A percentile compares a stretch with the other conserved stretches of the same genome.
Evolutionary conservation across 2,329 filamentous ascomycete genomes (phyloP).

Genomic region (Neofusicoccum cordaticola): DNA sequence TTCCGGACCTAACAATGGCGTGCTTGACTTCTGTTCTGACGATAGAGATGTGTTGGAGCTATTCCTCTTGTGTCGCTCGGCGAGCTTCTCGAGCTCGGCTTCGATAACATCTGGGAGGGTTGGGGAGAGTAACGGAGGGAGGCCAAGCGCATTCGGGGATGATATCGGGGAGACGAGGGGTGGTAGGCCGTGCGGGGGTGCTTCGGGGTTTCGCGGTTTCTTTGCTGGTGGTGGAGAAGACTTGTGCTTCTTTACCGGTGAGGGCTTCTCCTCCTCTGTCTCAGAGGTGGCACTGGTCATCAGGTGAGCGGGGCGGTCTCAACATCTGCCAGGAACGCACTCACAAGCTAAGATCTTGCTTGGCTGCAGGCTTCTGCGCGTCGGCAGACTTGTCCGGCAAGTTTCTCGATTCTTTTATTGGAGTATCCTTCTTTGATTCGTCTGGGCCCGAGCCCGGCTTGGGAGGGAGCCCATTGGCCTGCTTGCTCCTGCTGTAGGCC

Average conservation of each 20-base stretch:
- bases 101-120: conserved; percentile 56
- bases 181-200: conserved; percentile 37
- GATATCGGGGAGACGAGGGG: conserved; percentile 41
- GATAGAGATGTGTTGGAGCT: conserved; percentile 37
- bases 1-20: neutral
- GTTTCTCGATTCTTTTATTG: neutral
- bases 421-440: conserved; percentile 1
- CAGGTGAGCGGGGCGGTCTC: neutral
- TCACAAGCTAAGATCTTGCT: conserved; percentile 3
- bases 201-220: conserved; percentile 41
- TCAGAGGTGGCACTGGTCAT: conserved; percentile 2
- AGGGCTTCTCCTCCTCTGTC: conserved; percentile 13
- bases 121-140: conserved; percentile 57
- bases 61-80: conserved; percentile 29
- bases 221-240: conserved; percentile 28
- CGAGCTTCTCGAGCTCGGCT: conserved; percentile 48
- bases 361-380: neutral
- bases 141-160: conserved; percentile 37
- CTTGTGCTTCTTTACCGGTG: conserved; percentile 1
- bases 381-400: conserved; percentile 11
- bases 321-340: neutral
- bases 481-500: conserved; percentile 57
- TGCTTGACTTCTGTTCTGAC: conserved; percentile 23
- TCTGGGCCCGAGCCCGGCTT: conserved; percentile 5
- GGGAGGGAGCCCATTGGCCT: conserved; percentile 33